Conservation (phyloP, 805 yeast species). For the Maudiozyma bulderi region DNA sequence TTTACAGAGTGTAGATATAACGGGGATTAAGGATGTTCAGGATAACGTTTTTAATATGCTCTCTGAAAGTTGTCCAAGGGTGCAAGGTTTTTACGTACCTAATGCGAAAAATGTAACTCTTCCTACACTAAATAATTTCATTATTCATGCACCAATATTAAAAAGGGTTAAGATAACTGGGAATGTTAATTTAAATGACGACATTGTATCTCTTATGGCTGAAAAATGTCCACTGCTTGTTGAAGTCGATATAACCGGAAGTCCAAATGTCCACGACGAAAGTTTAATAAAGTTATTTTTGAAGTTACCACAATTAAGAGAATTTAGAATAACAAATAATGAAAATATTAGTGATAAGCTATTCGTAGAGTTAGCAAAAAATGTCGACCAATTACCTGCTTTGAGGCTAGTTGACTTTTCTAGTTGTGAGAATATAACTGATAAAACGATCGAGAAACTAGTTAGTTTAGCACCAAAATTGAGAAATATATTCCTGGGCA, state of each 20-base stretch:
- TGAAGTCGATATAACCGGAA: slow-evolving; percentile 81
- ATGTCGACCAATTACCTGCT: slow-evolving; percentile 39
- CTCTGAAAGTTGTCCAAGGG: slow-evolving; percentile 59
- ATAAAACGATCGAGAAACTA: slow-evolving; percentile 61
- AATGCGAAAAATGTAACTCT: slow-evolving; percentile 68
- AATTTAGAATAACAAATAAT: slow-evolving; percentile 72
- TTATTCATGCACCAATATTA: slow-evolving; percentile 57
- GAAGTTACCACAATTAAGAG: slow-evolving; percentile 65
- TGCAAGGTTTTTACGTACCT: slow-evolving; percentile 87
- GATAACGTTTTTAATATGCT: slow-evolving; percentile 64
- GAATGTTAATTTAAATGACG: slow-evolving; percentile 57
- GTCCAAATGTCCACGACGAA: slow-evolving; percentile 63
- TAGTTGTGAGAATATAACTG: slow-evolving; percentile 72
- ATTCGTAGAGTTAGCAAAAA: slow-evolving; percentile 31
- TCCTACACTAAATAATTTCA: slow-evolving; percentile 47
- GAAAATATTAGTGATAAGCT: slow-evolving; percentile 58
- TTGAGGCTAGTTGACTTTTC: slow-evolving; percentile 79
- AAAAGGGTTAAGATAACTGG: slow-evolving; percentile 78
- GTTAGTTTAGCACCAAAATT: slow-evolving; percentile 74
- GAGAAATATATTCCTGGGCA: slow-evolving; percentile 80
- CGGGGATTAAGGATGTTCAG: slow-evolving; percentile 60
- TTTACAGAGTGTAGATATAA: slow-evolving; percentile 78
- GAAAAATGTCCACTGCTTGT: slow-evolving; percentile 70
- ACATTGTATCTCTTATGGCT: slow-evolving; percentile 48
- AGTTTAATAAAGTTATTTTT: slow-evolving; percentile 48